Percentiles rank a stretch among this genome's conserved stretches.
Evolutionary conservation across 202 grass and related monocot species (phyloP).

Genomic region (Digitaria exilis): DNA sequence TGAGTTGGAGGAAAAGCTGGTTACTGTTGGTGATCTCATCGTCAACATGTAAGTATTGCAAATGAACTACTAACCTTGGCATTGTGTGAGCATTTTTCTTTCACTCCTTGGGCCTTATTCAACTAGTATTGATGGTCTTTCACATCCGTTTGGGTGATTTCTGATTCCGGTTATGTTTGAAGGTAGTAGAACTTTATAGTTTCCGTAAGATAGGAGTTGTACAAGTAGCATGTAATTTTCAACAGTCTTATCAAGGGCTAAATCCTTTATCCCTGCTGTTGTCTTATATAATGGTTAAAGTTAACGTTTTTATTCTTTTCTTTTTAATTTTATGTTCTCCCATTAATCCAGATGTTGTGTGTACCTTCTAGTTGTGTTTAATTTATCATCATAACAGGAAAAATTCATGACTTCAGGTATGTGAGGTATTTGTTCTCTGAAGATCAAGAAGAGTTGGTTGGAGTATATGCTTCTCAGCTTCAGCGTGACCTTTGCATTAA

Average conservation of each 20-base stretch:
- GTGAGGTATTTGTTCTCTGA: slow-evolving; percentile 91
- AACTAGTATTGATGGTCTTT: not conserved
- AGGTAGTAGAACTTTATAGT: not conserved
- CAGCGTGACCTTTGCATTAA: slow-evolving; percentile 81
- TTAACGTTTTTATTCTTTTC: not conserved
- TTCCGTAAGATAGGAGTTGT: not conserved
- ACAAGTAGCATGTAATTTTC: not conserved
- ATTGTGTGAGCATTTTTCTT: not conserved
- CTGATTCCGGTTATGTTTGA: not conserved
- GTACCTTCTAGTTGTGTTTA: slow-evolving; percentile 3
- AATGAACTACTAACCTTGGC: not conserved
- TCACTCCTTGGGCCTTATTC: not conserved
- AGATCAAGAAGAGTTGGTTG: slow-evolving; percentile 95
- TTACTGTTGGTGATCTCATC: slow-evolving; percentile 83
- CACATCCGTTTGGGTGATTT: not conserved
- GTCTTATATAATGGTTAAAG: slow-evolving; percentile 13
- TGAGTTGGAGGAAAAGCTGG: slow-evolving; percentile 78
- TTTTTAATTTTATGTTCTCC: slow-evolving; percentile 7
- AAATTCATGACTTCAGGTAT: slow-evolving; percentile 69
- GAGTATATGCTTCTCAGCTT: slow-evolving; percentile 94
- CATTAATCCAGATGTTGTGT: slow-evolving; percentile 22
- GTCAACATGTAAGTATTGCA: slow-evolving; percentile 71
- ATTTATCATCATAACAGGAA: slow-evolving; percentile 21
- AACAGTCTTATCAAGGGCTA: not conserved
- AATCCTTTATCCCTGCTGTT: not conserved